Evolutionary conservation across 352 stramenopile genomes (phyloP).

Genomic region (Globisporangium mamillatum): DNA sequence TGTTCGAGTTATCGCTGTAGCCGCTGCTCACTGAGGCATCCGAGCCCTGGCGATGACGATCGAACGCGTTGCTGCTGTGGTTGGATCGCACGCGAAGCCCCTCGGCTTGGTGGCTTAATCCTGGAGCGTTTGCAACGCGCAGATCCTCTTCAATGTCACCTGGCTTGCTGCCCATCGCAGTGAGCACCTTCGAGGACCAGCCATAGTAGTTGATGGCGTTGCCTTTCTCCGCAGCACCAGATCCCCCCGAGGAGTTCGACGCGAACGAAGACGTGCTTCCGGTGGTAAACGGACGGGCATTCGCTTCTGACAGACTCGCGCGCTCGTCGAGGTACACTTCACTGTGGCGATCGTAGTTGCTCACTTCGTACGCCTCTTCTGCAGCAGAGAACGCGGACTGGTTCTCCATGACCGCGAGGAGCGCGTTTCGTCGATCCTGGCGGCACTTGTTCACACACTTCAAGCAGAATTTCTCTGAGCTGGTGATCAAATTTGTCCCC

Average conservation of each 20-base stretch:
- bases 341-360: constrained; percentile 17
- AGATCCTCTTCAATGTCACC: constrained; percentile 28
- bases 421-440: constrained; percentile 44
- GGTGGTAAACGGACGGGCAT: background rate
- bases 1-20: constrained; percentile 30
- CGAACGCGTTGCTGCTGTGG: constrained; percentile 15
- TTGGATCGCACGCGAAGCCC: constrained; percentile 2
- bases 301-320: constrained; percentile 28
- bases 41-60: constrained; percentile 44
- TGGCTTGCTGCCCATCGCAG: constrained; percentile 43
- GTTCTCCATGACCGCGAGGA: constrained; percentile 19
- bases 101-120: constrained; percentile 11
- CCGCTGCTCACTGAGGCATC: constrained; percentile 34
- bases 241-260: constrained; percentile 23
- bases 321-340: constrained; percentile 18
- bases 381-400: constrained; percentile 10
- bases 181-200: constrained; percentile 60
- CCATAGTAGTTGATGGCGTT: constrained; percentile 43
- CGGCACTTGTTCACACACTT: constrained; percentile 74
- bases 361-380: constrained; percentile 31
- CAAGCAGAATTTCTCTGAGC: constrained; percentile 80
- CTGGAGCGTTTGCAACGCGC: constrained; percentile 23
- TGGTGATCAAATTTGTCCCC: constrained; percentile 49
- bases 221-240: constrained; percentile 31
- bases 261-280: constrained; percentile 28